Base-by-base conservation (phyloP, 768 basidiomycete genomes). In the Suillus lakei region DNA sequence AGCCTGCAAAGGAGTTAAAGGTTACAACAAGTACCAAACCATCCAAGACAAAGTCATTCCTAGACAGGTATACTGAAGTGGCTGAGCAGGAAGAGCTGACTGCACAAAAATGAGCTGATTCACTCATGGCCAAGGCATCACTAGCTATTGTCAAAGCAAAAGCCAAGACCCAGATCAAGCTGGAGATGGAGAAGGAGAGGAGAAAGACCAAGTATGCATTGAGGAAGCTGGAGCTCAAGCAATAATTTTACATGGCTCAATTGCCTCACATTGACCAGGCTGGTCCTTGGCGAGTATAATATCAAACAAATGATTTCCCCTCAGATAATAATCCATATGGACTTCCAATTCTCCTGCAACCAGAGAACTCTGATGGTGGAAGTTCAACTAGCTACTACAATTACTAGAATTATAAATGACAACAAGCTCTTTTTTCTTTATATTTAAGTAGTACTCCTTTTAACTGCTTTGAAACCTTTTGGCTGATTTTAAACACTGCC, bases 1-100 rank as follows among this genome's bases (percentile, higher is more conserved):
- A 30, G 36, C 36, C 26, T 55, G 28, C 54, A 5, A 55, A 55
- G 21, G 28, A 55, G 54, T 36, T 30, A 28, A 55, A 55, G 23
- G 36, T 36, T 55, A 21, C 34, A 28, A 54, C n/a, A 10, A 54
- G 34, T 15, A 34, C 54, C 15, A 55, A 55, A 36, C 28, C 54
- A 30, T 30, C 26, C 16, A 55, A 55, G 36, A 30, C 26, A 5
- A 55, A 55, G 12, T 55, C 54, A 36, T 30, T 55, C 54, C 28
- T 55, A 36, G 54, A 55, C 28, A 55, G 54, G 26, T 55, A 55
- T 36, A 26, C 54, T 4, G 9, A 28, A 28, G 23, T 53, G 51
- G 51, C 51, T 32, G 51, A 53, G 15, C 51, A 53, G 16, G 51
- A 53, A 32, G 51, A 53, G 30, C 51, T 53, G 51, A 53, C 51